A percentile compares a stretch with the other conserved stretches of the same genome.
phyloP scores from a whole-genome alignment of 176 grass and related monocot genomes.

The Otatea glauca region DNA sequence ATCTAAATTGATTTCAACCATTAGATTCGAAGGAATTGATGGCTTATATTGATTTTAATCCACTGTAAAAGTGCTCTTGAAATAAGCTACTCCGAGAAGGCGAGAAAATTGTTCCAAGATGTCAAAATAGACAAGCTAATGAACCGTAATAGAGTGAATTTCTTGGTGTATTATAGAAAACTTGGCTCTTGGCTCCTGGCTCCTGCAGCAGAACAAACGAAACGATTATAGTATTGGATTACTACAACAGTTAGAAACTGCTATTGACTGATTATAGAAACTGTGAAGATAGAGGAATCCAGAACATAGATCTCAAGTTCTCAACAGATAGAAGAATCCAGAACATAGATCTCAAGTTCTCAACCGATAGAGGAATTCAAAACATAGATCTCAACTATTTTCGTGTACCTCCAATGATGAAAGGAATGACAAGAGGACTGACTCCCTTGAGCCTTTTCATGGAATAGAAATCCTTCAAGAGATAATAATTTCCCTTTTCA shows the following conservation, averaged over 20 bases:
- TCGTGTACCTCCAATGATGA: slow-evolving; percentile 3
- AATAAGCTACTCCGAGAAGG: not conserved
- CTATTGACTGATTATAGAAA: not conserved
- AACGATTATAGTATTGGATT: not conserved
- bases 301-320: no score
- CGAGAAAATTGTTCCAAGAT: slow-evolving; percentile 24
- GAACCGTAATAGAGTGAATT: slow-evolving; percentile 9
- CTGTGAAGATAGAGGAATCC: not conserved
- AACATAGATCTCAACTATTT: slow-evolving; percentile 21
- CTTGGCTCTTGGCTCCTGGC: not conserved
- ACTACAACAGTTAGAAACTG: not conserved
- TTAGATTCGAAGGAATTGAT: no score
- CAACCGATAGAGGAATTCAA: no score
- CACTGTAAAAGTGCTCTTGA: no score
- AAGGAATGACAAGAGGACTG: slow-evolving; percentile 18
- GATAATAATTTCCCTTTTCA: not conserved
- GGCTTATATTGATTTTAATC: no score
- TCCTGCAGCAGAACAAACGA: not conserved
- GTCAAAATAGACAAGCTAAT: slow-evolving; percentile 12
- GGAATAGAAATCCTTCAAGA: not conserved
- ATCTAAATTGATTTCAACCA: no score
- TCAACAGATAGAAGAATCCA: no score
- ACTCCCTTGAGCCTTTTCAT: not conserved
- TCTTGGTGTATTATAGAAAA: not conserved
- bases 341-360: no score